A percentile compares a stretch with the other conserved stretches of the same genome.
phyloP scores from a whole-genome alignment of 2,329 filamentous ascomycete genomes.

The Pezicula carpinea region DNA sequence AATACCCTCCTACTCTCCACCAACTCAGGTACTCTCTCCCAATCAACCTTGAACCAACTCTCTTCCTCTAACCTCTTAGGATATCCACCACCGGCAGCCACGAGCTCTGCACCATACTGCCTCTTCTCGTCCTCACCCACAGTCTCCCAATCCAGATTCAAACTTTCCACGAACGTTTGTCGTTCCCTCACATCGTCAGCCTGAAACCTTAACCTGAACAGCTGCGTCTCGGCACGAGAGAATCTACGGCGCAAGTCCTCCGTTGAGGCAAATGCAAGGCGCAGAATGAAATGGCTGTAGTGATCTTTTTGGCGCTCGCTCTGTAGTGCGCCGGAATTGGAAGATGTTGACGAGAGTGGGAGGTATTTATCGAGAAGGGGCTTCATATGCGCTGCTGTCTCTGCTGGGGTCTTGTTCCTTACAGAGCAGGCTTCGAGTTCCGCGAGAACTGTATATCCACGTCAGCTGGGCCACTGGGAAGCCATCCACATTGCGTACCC shows the following conservation, averaged over 20 bases:
- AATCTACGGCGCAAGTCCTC: constrained; percentile 88
- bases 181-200: constrained; percentile 72
- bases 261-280: constrained; percentile 86
- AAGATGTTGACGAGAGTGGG: constrained; percentile 72
- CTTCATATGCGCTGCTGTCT: constrained; percentile 80
- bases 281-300: constrained; percentile 95
- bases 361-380: constrained; percentile 84
- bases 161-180: constrained; percentile 66
- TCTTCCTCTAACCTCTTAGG: constrained; percentile 63
- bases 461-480: constrained; percentile 33
- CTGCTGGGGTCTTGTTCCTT: constrained; percentile 79
- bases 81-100: constrained; percentile 27
- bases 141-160: constrained; percentile 81
- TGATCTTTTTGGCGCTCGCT: constrained; percentile 89
- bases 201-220: constrained; percentile 79
- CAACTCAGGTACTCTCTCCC: constrained; percentile 86
- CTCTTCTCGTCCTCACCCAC: constrained; percentile 76
- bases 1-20: constrained; percentile 77
- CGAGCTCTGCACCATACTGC: constrained; percentile 24
- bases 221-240: constrained; percentile 77
- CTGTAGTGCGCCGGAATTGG: constrained; percentile 51
- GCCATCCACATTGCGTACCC: constrained; percentile 43
- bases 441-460: constrained; percentile 60
- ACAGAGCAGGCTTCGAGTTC: constrained; percentile 94
- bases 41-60: constrained; percentile 94